These are phyloP conservation scores for Multifurca ochricompacta DNA, from an alignment of 768 basidiomycete species.

Conservation along the genomic window DNA sequence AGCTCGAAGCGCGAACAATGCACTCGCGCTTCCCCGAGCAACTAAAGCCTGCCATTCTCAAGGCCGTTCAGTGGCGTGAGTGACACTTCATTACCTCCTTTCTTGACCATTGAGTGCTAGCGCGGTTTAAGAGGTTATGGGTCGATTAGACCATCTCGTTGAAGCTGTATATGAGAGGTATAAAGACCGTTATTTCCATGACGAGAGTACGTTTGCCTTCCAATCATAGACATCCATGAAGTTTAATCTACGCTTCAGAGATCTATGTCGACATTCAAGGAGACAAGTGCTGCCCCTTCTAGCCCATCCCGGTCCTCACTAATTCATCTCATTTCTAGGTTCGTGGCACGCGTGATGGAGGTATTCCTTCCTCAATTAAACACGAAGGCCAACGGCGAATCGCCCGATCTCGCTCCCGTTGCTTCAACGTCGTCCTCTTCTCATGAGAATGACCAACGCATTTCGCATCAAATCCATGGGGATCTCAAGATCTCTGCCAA, in stretches of 20 bases:
- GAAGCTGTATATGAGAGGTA: constrained; percentile 94
- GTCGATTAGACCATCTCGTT: constrained; percentile 89
- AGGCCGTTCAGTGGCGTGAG: constrained; percentile 95
- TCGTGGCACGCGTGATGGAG: constrained; percentile 72
- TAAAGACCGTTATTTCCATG: constrained; percentile 89
- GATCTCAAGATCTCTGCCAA: constrained; percentile 72
- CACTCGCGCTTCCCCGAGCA: constrained; percentile 89
- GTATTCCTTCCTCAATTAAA: constrained; percentile 52
- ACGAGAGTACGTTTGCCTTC: constrained; percentile 61
- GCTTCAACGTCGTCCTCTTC: constrained; percentile 35
- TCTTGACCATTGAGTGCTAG: constrained; percentile 12
- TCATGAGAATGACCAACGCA: constrained; percentile 34
- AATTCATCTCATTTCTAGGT: constrained; percentile 38
- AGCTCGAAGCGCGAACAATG: constrained; percentile 79
- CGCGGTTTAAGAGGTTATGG: constrained; percentile 75
- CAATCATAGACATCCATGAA: constrained; percentile 6
- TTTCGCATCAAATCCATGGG: constrained; percentile 60
- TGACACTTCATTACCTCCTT: constrained; percentile 27
- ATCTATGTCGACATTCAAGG: constrained; percentile 82
- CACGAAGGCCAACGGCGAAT: constrained; percentile 7
- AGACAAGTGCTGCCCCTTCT: constrained; percentile 58
- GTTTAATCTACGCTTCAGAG: constrained; percentile 36
- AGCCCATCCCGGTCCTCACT: constrained; percentile 16
- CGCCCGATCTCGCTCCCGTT: constrained; percentile 19
- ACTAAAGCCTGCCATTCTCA: constrained; percentile 86